Evolutionary conservation across 257 asterid species (phyloP), one percentile per base, ranked within the genome.

Genomic region (Ehretia macrophylla): DNA sequence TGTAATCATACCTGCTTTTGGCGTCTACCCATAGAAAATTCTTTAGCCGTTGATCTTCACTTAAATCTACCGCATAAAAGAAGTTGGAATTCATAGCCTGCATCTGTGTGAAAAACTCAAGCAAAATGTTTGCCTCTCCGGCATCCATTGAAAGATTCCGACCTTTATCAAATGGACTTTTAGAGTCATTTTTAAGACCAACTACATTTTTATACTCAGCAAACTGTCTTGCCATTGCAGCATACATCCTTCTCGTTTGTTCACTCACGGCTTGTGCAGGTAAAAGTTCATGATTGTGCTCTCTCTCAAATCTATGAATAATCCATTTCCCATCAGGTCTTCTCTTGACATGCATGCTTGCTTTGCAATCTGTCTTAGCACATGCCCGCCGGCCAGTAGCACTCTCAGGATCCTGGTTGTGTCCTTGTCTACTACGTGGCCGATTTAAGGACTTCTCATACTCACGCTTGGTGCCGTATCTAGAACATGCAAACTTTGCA

Each of bases 261-360:
- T 88, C 99, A 56, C 95, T 86, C 40, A 88, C 94, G 64, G 95
- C 94, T 69, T 92, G 96, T 68, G 96, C 97, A 50, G 97, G 99
- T 55, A 88, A 72, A 11, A 92, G 79, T 53, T 88, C 99, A 55
- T 92, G 99, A 64, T 92, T 92, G 78, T 92, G 99, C 62, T 83
- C 94, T 80, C 88, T 92, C 82, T 86, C 96, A 63, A 92, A 88
- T 80, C 91, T 84, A 60, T 92, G 97, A 45, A 92, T 92, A 39
- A 81, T 83, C 99, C 99, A 92, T 68, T 88, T 92, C 62, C 95
- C 95, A 46, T 92, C 99, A 0, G 85, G 77, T 67, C 91, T 83
- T 77, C 97, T 81, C 87, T 92, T 92, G 45, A 92, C 97, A 48
- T 92, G 99, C 99, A 92, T 88, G 71, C 96, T 84, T n/a, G 99